A percentile compares a stretch with the other conserved stretches of the same genome.
phyloP scores from a whole-genome alignment of 164 flowering plant species.

The Paratinospora sagittata region DNA sequence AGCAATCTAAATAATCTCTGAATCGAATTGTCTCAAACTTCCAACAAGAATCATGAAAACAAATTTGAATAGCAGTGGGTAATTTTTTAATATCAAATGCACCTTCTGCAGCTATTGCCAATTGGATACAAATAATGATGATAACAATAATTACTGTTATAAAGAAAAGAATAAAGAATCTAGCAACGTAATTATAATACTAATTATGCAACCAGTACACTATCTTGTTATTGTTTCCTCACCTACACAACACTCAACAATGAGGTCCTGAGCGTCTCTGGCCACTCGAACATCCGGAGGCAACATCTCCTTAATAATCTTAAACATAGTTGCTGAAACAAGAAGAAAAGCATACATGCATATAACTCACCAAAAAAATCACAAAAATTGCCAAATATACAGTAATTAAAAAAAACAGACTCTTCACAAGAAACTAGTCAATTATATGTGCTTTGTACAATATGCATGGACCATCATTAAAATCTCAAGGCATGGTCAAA shows the following conservation, averaged over 20 bases:
- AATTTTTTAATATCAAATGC: neutral
- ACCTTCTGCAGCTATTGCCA: neutral
- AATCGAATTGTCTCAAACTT: neutral
- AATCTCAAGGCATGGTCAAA: too few relatives aligned
- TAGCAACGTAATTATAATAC: too few relatives aligned
- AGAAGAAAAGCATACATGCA: constrained; percentile 6
- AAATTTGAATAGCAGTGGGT: neutral
- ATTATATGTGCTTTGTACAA: too few relatives aligned
- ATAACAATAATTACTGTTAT: neutral
- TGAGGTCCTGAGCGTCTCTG: constrained; percentile 95
- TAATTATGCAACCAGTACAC: too few relatives aligned
- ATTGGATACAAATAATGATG: neutral
- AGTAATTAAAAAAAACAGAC: neutral
- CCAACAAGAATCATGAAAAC: neutral
- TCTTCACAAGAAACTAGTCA: too few relatives aligned
- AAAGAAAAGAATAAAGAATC: too few relatives aligned
- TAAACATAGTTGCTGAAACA: constrained; percentile 91
- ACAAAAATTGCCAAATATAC: too few relatives aligned
- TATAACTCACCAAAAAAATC: neutral
- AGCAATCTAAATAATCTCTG: neutral
- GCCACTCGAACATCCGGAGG: constrained; percentile 99
- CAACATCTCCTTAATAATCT: constrained; percentile 97
- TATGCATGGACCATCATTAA: too few relatives aligned
- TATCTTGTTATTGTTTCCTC: constrained; percentile 15
- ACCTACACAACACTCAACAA: constrained; percentile 99